phyloP scores from a whole-genome alignment of 345 rosid species.

The Lepidium sativum region DNA sequence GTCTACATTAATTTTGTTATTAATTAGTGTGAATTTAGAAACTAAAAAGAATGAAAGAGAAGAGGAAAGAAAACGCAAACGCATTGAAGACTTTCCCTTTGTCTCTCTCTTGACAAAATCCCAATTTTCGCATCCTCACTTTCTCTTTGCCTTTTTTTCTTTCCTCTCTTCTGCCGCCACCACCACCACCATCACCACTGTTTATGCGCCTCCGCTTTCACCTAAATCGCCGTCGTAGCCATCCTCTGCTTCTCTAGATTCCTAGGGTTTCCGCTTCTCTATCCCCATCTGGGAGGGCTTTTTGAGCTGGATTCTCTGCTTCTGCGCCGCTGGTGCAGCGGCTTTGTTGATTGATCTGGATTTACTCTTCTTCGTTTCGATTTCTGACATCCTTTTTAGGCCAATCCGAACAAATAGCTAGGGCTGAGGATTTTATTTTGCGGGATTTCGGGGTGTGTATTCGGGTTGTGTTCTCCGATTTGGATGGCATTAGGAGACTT shows the following conservation, averaged over 20 bases:
- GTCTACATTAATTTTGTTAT: not conserved
- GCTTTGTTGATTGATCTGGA: conserved; percentile 68
- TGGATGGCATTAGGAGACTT: conserved; percentile 99
- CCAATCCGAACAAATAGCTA: conserved; percentile 22
- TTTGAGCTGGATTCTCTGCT: conserved; percentile 84
- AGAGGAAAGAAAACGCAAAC: conserved; percentile 21
- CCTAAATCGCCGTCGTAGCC: not conserved
- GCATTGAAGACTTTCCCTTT: conserved; percentile 31
- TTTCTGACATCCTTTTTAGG: not conserved
- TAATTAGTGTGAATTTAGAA: conserved; percentile 2
- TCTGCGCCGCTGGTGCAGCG: conserved; percentile 92
- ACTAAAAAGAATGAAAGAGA: conserved; percentile 15
- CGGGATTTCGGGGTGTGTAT: not conserved
- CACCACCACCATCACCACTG: conserved; percentile 15
- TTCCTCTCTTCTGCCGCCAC: conserved; percentile 12
- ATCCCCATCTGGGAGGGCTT: conserved; percentile 14
- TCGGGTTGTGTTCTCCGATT: conserved; percentile 30
- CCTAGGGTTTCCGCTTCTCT: conserved; percentile 14
- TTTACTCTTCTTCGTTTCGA: not conserved
- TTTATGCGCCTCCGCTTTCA: conserved; percentile 13
- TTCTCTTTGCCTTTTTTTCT: conserved; percentile 1
- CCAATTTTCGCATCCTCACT: conserved; percentile 41
- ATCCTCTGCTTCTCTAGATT: conserved; percentile 23
- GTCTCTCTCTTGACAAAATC: conserved; percentile 36
- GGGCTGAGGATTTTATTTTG: conserved; percentile 26